Evolutionary conservation across 805 yeast species (phyloP), one percentile per base, ranked within the genome.

Genomic region (Allodekkera sacchari): DNA sequence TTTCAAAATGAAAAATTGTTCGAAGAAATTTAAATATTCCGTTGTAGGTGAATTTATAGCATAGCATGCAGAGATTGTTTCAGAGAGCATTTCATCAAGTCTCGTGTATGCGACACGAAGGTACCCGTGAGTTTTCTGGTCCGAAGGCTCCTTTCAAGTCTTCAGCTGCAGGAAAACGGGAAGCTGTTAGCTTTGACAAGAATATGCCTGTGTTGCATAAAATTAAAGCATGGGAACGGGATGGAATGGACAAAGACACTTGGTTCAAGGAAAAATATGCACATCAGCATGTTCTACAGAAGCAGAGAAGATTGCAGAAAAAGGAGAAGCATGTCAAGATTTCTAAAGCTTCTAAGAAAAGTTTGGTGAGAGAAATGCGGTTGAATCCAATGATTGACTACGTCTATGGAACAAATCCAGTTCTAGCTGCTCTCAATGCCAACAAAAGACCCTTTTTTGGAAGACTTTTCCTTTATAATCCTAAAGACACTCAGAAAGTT

Each of bases 371-470:
- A 7, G 24, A 38, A 14, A 35, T 46, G 9, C 43, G 41, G 22
- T 19, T 38, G 6, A 66, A 68, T 32, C 77, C 81, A 0, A 48
- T 74, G 22, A 54, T 67, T 30, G 95, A 85, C 47, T 79, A 77
- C 48, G 55, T 85, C 3, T 84, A 68, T 48, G 96, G 96, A 7
- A 74, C 79, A 0, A 77, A 81, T 34, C 61, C 94, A 0, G 89
- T 87, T 3, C 41, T 66, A 11, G 79, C 94, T 1, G 94, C 85
- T 1, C 58, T 87, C 36, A 50, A 57, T 14, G 68, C 77, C 7
- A 58, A 63, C 16, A 71, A 68, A 34, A 66, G 95, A 41, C 61
- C 53, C 10, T 65, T 64, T 31, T 71, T 66, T 50, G 67, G 70
- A 22, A 65, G 64, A 33, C 47, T 85, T 11, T 65, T 63, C 38